phyloP scores from a whole-genome alignment of 352 stramenopile species.

The Globisporangium acanthophoron region DNA sequence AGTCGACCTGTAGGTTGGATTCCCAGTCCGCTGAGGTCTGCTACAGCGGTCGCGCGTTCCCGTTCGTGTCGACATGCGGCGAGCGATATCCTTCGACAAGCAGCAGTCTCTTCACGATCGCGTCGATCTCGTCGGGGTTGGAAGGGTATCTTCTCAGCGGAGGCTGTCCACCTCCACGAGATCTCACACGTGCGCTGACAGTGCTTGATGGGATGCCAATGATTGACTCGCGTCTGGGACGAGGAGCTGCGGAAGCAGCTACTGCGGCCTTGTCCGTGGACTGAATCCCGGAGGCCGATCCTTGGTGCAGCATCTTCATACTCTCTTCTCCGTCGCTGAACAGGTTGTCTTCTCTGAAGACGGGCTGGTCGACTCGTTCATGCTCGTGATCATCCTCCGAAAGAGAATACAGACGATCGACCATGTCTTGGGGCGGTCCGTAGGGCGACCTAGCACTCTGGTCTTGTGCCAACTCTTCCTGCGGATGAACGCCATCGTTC shows the following conservation, averaged over 20 bases:
- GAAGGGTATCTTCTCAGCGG: conserved; percentile 26
- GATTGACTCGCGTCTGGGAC: conserved; percentile 6
- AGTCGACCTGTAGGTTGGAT: conserved; percentile 14
- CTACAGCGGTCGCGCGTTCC: not conserved
- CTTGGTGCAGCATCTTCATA: not conserved
- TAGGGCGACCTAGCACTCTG: conserved; percentile 11
- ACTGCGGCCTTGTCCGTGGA: not conserved
- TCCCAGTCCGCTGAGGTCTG: not conserved
- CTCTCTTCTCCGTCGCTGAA: not conserved
- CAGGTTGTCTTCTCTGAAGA: not conserved
- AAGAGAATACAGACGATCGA: not conserved
- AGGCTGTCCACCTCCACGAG: not conserved
- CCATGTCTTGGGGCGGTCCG: not conserved
- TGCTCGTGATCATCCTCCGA: not conserved
- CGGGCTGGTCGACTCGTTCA: not conserved
- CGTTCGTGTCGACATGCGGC: conserved; percentile 5
- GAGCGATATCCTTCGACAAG: conserved; percentile 44
- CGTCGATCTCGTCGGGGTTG: conserved; percentile 30
- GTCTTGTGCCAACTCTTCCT: conserved; percentile 10
- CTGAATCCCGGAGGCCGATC: not conserved
- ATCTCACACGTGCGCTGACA: not conserved
- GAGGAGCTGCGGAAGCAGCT: not conserved
- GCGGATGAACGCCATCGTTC: not conserved
- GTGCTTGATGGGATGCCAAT: conserved; percentile 7
- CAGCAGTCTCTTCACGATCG: conserved; percentile 46